phyloP scores from a whole-genome alignment of 768 basidiomycete genomes.

The Termitomyces sp. region DNA sequence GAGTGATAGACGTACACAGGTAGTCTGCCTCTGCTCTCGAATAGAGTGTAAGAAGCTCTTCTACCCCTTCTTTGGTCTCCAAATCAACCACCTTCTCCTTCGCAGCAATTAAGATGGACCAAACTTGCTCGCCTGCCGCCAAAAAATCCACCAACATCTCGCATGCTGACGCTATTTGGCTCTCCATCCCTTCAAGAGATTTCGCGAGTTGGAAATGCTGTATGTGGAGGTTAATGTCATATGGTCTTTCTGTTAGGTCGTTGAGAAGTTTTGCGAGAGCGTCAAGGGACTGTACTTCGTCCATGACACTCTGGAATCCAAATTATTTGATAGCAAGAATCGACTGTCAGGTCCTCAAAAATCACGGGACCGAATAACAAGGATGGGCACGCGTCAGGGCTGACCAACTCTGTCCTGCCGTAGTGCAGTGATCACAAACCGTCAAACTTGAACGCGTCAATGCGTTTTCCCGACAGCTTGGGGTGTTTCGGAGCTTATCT shows the following conservation, averaged over 20 bases:
- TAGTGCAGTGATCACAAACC: neutral
- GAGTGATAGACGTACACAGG: slow-evolving; percentile 52
- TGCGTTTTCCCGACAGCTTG: neutral
- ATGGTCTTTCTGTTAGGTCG: slow-evolving; percentile 52
- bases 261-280: slow-evolving; percentile 58
- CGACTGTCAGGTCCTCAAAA: neutral
- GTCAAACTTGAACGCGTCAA: neutral
- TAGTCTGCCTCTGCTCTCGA: slow-evolving; percentile 70
- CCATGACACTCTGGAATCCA: slow-evolving; percentile 38
- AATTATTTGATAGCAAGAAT: neutral
- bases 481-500: no score
- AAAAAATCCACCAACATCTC: slow-evolving; percentile 62
- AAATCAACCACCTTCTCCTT: slow-evolving; percentile 48
- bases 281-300: slow-evolving; percentile 57
- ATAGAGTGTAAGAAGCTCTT: slow-evolving; percentile 58
- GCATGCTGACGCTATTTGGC: slow-evolving; percentile 55
- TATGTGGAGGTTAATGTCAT: slow-evolving; percentile 58
- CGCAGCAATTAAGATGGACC: slow-evolving; percentile 62
- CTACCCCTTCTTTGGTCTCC: slow-evolving; percentile 44
- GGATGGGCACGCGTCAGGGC: neutral
- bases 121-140: slow-evolving; percentile 65
- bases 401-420: neutral
- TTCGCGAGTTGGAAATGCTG: slow-evolving; percentile 62
- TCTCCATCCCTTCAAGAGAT: slow-evolving; percentile 49
- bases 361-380: slow-evolving; percentile 29